phyloP scores from a whole-genome alignment of 1,284 basidiomycete species.

The Cryptococcus hybrid region DNA sequence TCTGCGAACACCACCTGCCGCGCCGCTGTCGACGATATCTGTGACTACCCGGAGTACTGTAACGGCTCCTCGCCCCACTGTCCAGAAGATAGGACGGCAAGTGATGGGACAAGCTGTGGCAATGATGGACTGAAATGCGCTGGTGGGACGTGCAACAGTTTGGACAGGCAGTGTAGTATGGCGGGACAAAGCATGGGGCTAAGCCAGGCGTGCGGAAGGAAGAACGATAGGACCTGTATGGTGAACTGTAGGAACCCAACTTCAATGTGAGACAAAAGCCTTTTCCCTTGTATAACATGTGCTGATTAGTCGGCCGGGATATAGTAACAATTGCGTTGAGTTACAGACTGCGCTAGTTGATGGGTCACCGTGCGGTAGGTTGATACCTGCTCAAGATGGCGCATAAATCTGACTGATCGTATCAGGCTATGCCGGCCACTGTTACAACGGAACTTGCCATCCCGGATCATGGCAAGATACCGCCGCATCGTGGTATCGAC shows the following conservation, averaged over 20 bases:
- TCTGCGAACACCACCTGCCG: constrained; percentile 65
- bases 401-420: too few species aligned
- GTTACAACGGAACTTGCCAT: constrained; percentile 64
- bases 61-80: constrained; percentile 71
- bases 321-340: constrained; percentile 65
- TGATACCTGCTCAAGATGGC: too few species aligned
- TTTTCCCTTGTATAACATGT: neutral
- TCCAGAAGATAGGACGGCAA: constrained; percentile 64
- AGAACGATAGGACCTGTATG: constrained; percentile 66
- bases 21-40: constrained; percentile 63
- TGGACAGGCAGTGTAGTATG: constrained; percentile 71
- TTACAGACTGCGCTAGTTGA: constrained; percentile 74
- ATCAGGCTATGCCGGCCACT: constrained; percentile 62
- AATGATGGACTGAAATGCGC: constrained; percentile 68
- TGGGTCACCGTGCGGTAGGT: constrained; percentile 73
- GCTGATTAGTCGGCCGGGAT: neutral
- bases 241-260: constrained; percentile 77
- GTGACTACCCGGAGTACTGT: constrained; percentile 76
- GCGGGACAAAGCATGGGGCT: constrained; percentile 70
- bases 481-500: constrained; percentile 65
- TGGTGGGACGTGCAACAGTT: constrained; percentile 75
- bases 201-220: constrained; percentile 63
- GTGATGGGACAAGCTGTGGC: constrained; percentile 72
- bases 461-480: constrained; percentile 63
- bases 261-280: constrained; percentile 22